Percentiles rank a stretch among this genome's conserved stretches.
These are phyloP conservation scores for Alternaria burnsii DNA, from an alignment of 2,329 filamentous ascomycete species.

Conservation along the genomic window DNA sequence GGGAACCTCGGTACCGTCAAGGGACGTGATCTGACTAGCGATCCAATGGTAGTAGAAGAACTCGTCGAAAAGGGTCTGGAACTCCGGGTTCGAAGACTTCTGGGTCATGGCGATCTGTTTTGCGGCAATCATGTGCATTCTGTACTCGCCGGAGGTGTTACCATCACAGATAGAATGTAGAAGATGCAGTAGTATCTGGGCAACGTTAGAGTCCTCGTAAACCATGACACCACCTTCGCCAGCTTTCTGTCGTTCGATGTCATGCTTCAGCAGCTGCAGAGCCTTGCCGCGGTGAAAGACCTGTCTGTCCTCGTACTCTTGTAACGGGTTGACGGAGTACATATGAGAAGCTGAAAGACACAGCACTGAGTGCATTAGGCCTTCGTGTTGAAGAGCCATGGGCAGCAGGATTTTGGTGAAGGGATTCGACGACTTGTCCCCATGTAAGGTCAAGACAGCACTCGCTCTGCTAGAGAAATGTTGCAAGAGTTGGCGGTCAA, in stretches of 20 bases:
- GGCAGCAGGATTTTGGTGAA: conserved; percentile 86
- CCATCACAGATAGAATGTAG: conserved; percentile 69
- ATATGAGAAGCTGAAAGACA: conserved; percentile 82
- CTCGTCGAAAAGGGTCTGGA: conserved; percentile 74
- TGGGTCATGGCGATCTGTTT: conserved; percentile 70
- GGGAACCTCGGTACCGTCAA: conserved; percentile 62
- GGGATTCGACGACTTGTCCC: conserved; percentile 76
- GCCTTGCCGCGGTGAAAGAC: conserved; percentile 47
- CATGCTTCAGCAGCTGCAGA: conserved; percentile 61
- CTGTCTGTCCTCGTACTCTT: conserved; percentile 63
- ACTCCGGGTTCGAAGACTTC: conserved; percentile 70
- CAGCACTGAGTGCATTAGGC: conserved; percentile 89
- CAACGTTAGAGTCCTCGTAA: conserved; percentile 66
- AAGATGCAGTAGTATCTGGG: conserved; percentile 67
- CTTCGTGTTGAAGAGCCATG: conserved; percentile 79
- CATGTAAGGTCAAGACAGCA: conserved; percentile 81
- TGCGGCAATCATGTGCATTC: conserved; percentile 80
- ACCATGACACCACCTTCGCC: conserved; percentile 48
- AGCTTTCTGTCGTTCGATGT: conserved; percentile 50
- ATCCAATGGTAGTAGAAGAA: conserved; percentile 87
- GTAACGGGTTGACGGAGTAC: conserved; percentile 60
- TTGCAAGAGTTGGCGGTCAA: conserved; percentile 82
- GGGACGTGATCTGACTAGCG: conserved; percentile 64
- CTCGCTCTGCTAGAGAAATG: conserved; percentile 85
- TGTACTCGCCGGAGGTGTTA: conserved; percentile 73